phyloP scores from a whole-genome alignment of 345 rosid genomes.

The Boechera divaricarpa region DNA sequence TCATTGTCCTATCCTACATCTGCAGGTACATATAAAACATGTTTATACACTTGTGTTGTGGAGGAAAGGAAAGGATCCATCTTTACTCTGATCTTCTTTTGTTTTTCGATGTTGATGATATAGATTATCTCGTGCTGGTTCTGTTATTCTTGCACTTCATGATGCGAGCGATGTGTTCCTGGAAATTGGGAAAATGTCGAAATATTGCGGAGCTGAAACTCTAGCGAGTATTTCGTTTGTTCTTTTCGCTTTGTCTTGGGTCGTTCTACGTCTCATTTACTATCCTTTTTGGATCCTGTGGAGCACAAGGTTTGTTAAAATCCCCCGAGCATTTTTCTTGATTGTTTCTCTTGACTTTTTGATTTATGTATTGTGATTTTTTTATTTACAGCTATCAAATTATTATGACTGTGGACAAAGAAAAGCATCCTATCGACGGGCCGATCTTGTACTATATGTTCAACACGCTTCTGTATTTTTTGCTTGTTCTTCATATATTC shows the following conservation, averaged over 20 bases:
- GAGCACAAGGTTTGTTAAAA: slow-evolving; percentile 88
- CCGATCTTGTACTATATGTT: slow-evolving; percentile 82
- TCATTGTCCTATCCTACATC: slow-evolving; percentile 84
- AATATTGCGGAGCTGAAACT: slow-evolving; percentile 83
- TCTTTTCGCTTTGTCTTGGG: slow-evolving; percentile 87
- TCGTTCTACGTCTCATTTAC: slow-evolving; percentile 85
- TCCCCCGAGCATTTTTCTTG: slow-evolving; percentile 22
- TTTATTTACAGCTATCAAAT: slow-evolving; percentile 76
- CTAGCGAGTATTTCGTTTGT: slow-evolving; percentile 75
- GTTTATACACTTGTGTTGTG: not conserved
- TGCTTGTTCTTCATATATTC: slow-evolving; percentile 83
- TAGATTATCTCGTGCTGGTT: slow-evolving; percentile 94
- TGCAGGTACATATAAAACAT: slow-evolving; percentile 54
- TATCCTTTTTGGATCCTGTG: slow-evolving; percentile 97
- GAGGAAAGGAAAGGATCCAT: not conserved
- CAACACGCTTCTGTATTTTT: slow-evolving; percentile 71
- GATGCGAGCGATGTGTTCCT: slow-evolving; percentile 94
- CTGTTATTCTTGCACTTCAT: slow-evolving; percentile 92
- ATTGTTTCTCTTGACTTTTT: not conserved
- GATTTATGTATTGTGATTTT: not conserved
- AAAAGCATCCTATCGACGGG: slow-evolving; percentile 61
- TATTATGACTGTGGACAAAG: slow-evolving; percentile 66
- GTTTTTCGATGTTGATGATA: slow-evolving; percentile 6
- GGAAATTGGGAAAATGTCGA: slow-evolving; percentile 97
- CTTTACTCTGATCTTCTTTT: slow-evolving; percentile 13